Evolutionary conservation across 371 early-diverging fungal species (phyloP).

Genomic region (Mortierella sp.): DNA sequence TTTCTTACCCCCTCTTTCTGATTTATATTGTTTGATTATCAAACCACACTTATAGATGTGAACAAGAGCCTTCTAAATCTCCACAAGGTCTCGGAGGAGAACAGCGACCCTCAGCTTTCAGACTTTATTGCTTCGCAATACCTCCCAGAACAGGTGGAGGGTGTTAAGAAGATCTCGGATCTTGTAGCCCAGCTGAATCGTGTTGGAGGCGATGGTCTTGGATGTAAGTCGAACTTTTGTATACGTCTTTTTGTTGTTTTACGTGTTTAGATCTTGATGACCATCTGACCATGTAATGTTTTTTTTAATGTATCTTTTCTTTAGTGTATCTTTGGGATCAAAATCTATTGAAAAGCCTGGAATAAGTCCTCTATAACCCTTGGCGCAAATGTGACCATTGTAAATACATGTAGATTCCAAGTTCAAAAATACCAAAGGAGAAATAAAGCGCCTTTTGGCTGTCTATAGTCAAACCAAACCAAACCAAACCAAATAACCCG

Average conservation of each 20-base stretch:
- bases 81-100: constrained; percentile 63
- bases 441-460: not conserved
- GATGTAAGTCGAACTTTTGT: constrained; percentile 42
- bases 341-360: constrained; percentile 57
- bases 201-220: constrained; percentile 67
- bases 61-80: constrained; percentile 73
- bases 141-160: constrained; percentile 76
- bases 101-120: constrained; percentile 68
- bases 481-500: no score
- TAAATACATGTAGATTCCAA: not conserved
- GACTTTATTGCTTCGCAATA: constrained; percentile 70
- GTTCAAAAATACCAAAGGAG: not conserved
- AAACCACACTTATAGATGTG: constrained; percentile 60
- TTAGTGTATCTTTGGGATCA: constrained; percentile 76
- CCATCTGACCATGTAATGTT: constrained; percentile 7
- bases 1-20: not conserved
- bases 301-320: constrained; percentile 21
- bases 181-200: constrained; percentile 77
- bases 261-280: no score
- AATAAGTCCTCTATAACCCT: not conserved
- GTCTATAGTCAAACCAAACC: not conserved
- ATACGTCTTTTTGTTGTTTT: not conserved
- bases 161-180: constrained; percentile 75
- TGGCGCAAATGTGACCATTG: not conserved
- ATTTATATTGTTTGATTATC: not conserved